phyloP scores from a whole-genome alignment of 2,329 filamentous ascomycete species.

The Aspergillus pseudoterreus region DNA sequence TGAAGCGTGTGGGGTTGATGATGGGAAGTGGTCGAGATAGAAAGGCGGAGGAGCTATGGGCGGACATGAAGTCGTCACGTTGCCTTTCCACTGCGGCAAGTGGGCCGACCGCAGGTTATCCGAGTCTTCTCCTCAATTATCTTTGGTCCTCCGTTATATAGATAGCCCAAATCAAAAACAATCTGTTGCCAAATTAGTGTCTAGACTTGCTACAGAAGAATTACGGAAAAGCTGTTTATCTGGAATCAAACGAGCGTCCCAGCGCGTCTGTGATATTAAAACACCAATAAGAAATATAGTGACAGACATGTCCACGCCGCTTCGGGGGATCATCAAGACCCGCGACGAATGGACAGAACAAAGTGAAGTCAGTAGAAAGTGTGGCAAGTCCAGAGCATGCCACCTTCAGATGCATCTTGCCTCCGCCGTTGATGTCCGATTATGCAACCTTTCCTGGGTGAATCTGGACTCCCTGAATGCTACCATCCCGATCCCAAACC shows the following conservation, averaged over 20 bases:
- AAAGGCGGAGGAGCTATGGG: not conserved
- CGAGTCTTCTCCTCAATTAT: constrained; percentile 2
- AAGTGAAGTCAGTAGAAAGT: constrained; percentile 5
- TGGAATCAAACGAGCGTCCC: constrained; percentile 14
- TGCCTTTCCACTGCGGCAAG: constrained; percentile 17
- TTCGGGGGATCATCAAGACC: constrained; percentile 10
- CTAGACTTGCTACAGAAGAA: not conserved
- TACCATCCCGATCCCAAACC: constrained; percentile 13
- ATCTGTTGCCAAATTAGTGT: no score
- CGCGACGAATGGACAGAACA: constrained; percentile 1
- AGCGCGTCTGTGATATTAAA: constrained; percentile 19
- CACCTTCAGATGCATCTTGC: not conserved
- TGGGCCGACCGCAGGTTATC: constrained; percentile 11
- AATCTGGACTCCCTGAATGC: constrained; percentile 18
- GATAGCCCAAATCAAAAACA: no score
- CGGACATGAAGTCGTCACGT: constrained; percentile 19
- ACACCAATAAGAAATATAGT: constrained; percentile 16
- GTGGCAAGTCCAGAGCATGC: not conserved
- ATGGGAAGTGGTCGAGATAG: not conserved
- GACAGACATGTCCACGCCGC: constrained; percentile 10
- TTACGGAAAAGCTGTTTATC: not conserved
- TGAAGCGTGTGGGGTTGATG: not conserved
- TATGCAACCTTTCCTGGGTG: constrained; percentile 17
- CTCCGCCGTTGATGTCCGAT: constrained; percentile 16
- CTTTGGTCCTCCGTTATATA: no score